Percentiles rank a stretch among this genome's conserved stretches.
Evolutionary conservation across 208 protist genomes (phyloP).

Genomic region (Leishmania mexicana): DNA sequence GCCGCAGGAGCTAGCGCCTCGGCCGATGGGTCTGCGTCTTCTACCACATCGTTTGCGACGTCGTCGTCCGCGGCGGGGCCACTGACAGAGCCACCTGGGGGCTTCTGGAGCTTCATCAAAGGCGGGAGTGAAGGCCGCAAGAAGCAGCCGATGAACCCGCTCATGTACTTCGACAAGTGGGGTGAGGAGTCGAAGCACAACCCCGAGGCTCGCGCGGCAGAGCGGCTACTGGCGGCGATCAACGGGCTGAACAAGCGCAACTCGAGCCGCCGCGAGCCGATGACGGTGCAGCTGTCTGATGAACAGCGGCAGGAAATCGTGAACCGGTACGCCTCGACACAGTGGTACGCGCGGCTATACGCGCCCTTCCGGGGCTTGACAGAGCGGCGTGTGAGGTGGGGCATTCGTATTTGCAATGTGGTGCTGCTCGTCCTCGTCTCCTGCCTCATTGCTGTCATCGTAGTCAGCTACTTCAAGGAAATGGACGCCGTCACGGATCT

Average conservation of each 20-base stretch:
- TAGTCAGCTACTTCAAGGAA: constrained; percentile 57
- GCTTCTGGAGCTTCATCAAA: constrained; percentile 14
- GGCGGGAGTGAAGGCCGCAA: constrained; percentile 22
- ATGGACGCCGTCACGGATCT: constrained; percentile 50
- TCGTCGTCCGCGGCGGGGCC: not conserved
- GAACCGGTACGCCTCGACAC: constrained; percentile 46
- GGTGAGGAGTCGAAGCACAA: constrained; percentile 24
- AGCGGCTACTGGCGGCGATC: constrained; percentile 44
- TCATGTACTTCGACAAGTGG: constrained; percentile 9
- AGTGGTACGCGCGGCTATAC: constrained; percentile 61
- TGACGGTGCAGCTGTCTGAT: constrained; percentile 54
- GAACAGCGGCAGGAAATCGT: constrained; percentile 67
- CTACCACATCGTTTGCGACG: constrained; percentile 1
- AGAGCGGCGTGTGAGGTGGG: constrained; percentile 55
- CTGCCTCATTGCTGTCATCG: constrained; percentile 14
- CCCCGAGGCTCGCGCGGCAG: constrained; percentile 28
- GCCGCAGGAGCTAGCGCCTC: not conserved
- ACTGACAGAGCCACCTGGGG: constrained; percentile 3
- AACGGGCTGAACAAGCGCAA: constrained; percentile 35
- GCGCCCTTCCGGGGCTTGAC: constrained; percentile 51
- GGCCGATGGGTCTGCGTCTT: not conserved
- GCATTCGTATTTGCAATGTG: constrained; percentile 35
- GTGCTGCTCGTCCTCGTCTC: constrained; percentile 12
- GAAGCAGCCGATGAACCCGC: constrained; percentile 19
- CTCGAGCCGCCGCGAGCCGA: constrained; percentile 9